Conservation (phyloP, 2,329 filamentous ascomycete species). For the Aspergillus sp. region DNA sequence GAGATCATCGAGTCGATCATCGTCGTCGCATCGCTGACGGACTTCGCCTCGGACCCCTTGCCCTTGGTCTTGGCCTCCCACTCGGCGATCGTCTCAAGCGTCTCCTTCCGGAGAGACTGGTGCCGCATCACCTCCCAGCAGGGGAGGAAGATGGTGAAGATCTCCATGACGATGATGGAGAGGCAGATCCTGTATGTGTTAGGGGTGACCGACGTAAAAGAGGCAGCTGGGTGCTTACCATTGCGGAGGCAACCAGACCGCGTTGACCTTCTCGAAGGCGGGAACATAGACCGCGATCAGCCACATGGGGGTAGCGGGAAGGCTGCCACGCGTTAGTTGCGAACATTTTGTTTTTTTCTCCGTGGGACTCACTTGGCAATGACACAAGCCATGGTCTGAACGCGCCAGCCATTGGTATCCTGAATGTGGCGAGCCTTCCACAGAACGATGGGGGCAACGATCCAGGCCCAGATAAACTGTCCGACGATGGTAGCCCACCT, state of each 20-base stretch:
- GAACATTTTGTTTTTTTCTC: neutral
- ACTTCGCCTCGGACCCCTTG: slow-evolving; percentile 20
- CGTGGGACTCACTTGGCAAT: slow-evolving; percentile 36
- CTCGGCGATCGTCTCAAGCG: slow-evolving; percentile 34
- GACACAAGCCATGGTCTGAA: slow-evolving; percentile 57
- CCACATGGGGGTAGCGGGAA: slow-evolving; percentile 67
- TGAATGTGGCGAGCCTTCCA: slow-evolving; percentile 60
- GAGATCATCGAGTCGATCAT: slow-evolving; percentile 28
- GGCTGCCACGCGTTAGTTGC: slow-evolving; percentile 34
- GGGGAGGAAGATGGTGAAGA: slow-evolving; percentile 63
- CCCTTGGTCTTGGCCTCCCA: slow-evolving; percentile 37
- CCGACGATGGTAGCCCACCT: slow-evolving; percentile 31
- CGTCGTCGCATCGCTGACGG: slow-evolving; percentile 27
- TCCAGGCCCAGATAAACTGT: slow-evolving; percentile 21
- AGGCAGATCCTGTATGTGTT: slow-evolving; percentile 45
- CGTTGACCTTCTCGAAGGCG: slow-evolving; percentile 52
- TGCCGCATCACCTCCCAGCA: slow-evolving; percentile 54
- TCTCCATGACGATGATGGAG: slow-evolving; percentile 62
- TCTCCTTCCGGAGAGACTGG: slow-evolving; percentile 31
- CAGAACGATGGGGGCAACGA: slow-evolving; percentile 41
- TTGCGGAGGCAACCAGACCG: slow-evolving; percentile 58
- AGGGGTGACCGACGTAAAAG: neutral
- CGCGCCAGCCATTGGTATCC: slow-evolving; percentile 65
- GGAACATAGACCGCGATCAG: slow-evolving; percentile 56
- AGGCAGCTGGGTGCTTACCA: slow-evolving; percentile 48